These are phyloP conservation scores for Boeremia exigua DNA, from an alignment of 2,329 filamentous ascomycete species.

Conservation along the genomic window DNA sequence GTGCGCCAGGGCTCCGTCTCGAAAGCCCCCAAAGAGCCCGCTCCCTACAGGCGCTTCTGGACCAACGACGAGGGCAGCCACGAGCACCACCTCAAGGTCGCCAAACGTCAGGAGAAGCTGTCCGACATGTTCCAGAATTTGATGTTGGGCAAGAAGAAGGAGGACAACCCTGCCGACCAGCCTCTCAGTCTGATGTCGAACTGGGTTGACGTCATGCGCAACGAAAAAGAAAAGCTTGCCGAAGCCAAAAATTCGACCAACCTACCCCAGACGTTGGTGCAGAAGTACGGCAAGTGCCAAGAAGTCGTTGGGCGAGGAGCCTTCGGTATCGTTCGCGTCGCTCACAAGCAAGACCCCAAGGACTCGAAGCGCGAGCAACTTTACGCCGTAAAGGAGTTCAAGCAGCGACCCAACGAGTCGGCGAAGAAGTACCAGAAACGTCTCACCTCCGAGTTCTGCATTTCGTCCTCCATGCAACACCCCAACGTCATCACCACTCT, in stretches of 20 bases:
- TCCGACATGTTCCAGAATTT: conserved; percentile 89
- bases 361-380: conserved; percentile 81
- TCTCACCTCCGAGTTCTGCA: conserved; percentile 96
- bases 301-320: conserved; percentile 95
- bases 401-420: conserved; percentile 89
- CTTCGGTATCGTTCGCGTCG: conserved; percentile 96
- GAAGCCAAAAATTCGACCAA: conserved; percentile 80
- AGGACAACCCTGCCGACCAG: conserved; percentile 71
- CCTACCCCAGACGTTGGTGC: conserved; percentile 78
- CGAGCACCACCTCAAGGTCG: conserved; percentile 86
- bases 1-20: conserved; percentile 30
- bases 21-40: conserved; percentile 41
- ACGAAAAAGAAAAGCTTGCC: conserved; percentile 78
- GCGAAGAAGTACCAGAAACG: conserved; percentile 98
- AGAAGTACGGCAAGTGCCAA: conserved; percentile 98
- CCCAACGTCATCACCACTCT: conserved; percentile 98
- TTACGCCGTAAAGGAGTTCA: conserved; percentile 98
- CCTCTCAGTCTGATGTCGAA: conserved; percentile 91
- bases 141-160: conserved; percentile 80
- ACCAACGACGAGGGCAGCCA: conserved; percentile 72
- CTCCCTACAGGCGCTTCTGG: conserved; percentile 60
- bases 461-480: conserved; percentile 93
- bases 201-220: conserved; percentile 93
- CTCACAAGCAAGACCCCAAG: conserved; percentile 89
- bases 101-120: conserved; percentile 91